Conservation (phyloP, 2,329 filamentous ascomycete genomes). For the Allantophomopsis cytisporea region DNA sequence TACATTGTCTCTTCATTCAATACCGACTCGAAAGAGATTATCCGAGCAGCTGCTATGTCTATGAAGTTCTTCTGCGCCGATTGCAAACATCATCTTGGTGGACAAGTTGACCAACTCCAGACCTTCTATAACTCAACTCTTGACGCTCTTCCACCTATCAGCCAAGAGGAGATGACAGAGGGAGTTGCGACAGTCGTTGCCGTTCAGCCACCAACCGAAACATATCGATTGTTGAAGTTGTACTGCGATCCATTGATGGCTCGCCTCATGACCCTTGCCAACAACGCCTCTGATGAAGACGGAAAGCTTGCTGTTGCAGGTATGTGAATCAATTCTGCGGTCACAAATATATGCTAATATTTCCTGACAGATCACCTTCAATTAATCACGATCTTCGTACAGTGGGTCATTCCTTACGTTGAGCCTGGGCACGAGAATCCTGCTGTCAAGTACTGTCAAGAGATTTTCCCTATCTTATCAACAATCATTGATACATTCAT, state of each 20-base stretch:
- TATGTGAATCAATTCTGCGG: conserved; percentile 24
- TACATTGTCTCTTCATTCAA: conserved; percentile 93
- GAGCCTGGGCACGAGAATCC: conserved; percentile 65
- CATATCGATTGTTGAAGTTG: conserved; percentile 76
- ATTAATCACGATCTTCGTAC: conserved; percentile 81
- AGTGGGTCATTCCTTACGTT: conserved; percentile 63
- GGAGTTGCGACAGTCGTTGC: conserved; percentile 87
- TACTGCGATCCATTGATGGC: conserved; percentile 87
- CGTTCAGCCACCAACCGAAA: conserved; percentile 66
- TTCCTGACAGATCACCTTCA: conserved; percentile 62
- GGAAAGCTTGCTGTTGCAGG: conserved; percentile 77
- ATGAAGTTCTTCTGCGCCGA: conserved; percentile 97
- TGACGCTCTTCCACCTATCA: conserved; percentile 70
- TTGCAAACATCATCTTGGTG: conserved; percentile 75
- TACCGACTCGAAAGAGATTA: conserved; percentile 77
- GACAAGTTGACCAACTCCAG: conserved; percentile 76
- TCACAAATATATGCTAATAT: neutral
- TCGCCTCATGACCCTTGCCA: conserved; percentile 75
- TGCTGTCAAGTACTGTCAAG: conserved; percentile 90
- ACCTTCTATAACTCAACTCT: conserved; percentile 85
- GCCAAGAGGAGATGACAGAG: conserved; percentile 93
- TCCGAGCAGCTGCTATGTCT: conserved; percentile 80
- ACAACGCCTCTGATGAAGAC: conserved; percentile 70
- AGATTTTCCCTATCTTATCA: conserved; percentile 78
- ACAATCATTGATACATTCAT: conserved; percentile 83